Evolutionary conservation across 352 stramenopile species (phyloP), one percentile per base, ranked within the genome.

Genomic region (Phytophthora vignae): DNA sequence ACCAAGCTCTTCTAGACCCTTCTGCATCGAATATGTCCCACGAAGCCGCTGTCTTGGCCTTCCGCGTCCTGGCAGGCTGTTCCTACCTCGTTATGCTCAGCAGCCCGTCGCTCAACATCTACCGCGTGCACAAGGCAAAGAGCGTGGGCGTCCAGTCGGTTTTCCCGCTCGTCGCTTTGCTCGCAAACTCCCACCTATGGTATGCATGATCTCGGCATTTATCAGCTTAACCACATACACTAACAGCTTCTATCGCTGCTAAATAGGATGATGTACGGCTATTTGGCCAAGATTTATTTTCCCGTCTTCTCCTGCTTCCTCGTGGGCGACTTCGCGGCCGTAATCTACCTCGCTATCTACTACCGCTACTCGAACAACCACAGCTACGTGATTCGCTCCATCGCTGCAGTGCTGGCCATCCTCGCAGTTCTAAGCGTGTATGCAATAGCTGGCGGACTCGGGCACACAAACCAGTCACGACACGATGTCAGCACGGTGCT

Each of bases 131-230:
- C 38, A 80, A 83, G 68, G 74, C 69, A 58, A 69, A 79, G 19
- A 62, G 67, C 44, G 76, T 75, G 10, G 81, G 78, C 17, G 62
- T 76, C 15, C 76, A 76, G 46, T 88, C 81, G 7, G 76, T 88
- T 48, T 78, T 85, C 21, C 79, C 81, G n/a, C 71, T 88, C 2
- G 76, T 83, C 21, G 72, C 74, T 22, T 74, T 85, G 40, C 69
- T 85, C 17, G 76, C 68, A 25, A 88, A 86, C 60, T 80, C 66
- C 44, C 71, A 84, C 58, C 77, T 81, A 31, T 78, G 76, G 76
- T 76, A 40, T 25, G 63, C 2, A 7, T 49, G 29, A 33, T 33
- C 29, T 49, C 15, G 19, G 42, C 42, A 10, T 10, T 21, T 11
- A 8, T 21, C 42, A 8, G 22, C 6, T 21, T 11, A 21, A n/a